Evolutionary conservation across 805 yeast genomes (phyloP).

Genomic region (Metschnikowia anglica): DNA sequence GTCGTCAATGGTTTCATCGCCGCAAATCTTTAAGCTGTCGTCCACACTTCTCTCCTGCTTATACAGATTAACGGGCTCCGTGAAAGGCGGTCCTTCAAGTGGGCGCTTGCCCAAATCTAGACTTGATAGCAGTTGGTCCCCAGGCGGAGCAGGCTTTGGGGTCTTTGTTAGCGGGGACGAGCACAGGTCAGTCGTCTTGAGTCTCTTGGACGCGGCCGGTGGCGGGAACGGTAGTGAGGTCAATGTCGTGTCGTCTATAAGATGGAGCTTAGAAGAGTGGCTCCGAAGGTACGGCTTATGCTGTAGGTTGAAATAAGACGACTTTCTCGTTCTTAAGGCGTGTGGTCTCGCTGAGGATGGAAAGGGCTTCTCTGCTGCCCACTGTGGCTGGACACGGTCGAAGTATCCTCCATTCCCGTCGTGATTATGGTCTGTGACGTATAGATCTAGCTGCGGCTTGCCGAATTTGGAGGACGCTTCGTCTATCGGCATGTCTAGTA

Average conservation of each 20-base stretch:
- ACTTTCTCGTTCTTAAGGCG: not conserved
- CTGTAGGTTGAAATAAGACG: not conserved
- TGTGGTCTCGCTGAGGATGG: too few relatives aligned
- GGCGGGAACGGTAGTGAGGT: slow-evolving; percentile 56
- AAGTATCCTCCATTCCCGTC: not conserved
- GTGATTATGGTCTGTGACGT: not conserved
- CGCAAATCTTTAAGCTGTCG: not conserved
- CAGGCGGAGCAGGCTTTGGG: not conserved
- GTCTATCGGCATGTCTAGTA: not conserved
- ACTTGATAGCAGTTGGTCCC: not conserved
- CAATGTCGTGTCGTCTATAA: slow-evolving; percentile 47
- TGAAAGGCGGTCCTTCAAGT: not conserved
- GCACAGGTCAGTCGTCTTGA: slow-evolving; percentile 11
- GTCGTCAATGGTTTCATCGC: slow-evolving; percentile 15
- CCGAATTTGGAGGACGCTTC: not conserved
- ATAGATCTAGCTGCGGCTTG: not conserved
- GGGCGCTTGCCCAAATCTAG: not conserved
- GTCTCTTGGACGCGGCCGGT: slow-evolving; percentile 32
- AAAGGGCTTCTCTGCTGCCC: too few relatives aligned
- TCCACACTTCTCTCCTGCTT: not conserved
- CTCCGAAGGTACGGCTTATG: slow-evolving; percentile 5
- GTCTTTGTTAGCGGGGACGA: not conserved
- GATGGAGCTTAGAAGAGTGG: slow-evolving; percentile 45
- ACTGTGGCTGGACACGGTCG: too few relatives aligned
- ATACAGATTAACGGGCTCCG: not conserved